A percentile compares a stretch with the other conserved stretches of the same genome.
These are phyloP conservation scores for Salicornia ramosissima DNA, from an alignment of 148 eudicot genomes.

Conservation along the genomic window DNA sequence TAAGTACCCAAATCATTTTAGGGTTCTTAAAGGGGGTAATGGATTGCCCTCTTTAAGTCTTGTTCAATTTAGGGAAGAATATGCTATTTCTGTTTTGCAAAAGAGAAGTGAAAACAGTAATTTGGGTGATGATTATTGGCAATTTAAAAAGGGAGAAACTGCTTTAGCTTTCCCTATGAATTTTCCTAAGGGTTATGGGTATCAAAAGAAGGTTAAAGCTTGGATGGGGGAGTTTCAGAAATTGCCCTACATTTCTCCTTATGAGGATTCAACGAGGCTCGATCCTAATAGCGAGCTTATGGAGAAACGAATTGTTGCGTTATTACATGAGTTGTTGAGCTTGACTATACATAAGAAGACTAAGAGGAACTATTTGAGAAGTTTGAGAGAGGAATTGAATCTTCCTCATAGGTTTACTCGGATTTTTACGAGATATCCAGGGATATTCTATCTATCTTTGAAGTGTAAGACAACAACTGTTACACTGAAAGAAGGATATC, in stretches of 20 bases:
- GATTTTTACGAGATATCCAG: slow-evolving; percentile 85
- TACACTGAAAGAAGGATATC: slow-evolving; percentile 73
- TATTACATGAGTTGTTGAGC: slow-evolving; percentile 81
- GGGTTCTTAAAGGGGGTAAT: slow-evolving; percentile 43
- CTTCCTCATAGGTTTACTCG: slow-evolving; percentile 91
- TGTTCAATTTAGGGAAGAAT: slow-evolving; percentile 53
- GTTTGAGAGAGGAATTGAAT: slow-evolving; percentile 76
- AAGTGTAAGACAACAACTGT: slow-evolving; percentile 96
- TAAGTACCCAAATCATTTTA: slow-evolving; percentile 53
- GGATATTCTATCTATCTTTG: slow-evolving; percentile 85
- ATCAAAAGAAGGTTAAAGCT: slow-evolving; percentile 71
- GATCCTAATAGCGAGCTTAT: slow-evolving; percentile 75
- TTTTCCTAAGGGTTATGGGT: slow-evolving; percentile 88
- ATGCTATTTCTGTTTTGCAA: slow-evolving; percentile 60
- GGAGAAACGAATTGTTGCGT: slow-evolving; percentile 93
- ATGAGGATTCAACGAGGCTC: slow-evolving; percentile 64
- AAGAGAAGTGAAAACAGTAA: slow-evolving; percentile 40
- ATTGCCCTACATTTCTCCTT: slow-evolving; percentile 84
- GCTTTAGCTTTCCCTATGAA: slow-evolving; percentile 62
- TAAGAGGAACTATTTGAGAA: slow-evolving; percentile 60
- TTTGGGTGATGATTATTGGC: slow-evolving; percentile 38
- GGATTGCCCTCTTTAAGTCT: slow-evolving; percentile 58
- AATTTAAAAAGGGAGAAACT: slow-evolving; percentile 56
- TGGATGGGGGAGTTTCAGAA: slow-evolving; percentile 99
- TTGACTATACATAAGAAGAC: slow-evolving; percentile 89